phyloP scores from a whole-genome alignment of 805 yeast genomes.

The Suhomyces emberorum region DNA sequence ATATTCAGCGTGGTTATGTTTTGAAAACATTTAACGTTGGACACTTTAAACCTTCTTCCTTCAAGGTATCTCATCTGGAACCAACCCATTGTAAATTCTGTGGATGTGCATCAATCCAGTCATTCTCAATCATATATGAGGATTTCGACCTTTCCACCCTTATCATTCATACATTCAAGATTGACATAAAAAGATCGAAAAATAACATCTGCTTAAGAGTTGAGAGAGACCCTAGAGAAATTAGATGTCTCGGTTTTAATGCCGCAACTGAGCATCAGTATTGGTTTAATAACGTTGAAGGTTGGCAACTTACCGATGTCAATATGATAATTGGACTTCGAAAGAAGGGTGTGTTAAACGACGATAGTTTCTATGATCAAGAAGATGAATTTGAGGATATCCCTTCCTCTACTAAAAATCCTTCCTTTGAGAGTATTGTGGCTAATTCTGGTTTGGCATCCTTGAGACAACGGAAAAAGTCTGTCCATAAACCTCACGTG shows the following conservation, averaged over 20 bases:
- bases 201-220: constrained; percentile 81
- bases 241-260: constrained; percentile 83
- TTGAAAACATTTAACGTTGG: constrained; percentile 61
- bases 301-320: constrained; percentile 77
- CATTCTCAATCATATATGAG: constrained; percentile 71
- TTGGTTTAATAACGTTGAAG: constrained; percentile 64
- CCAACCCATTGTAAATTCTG: constrained; percentile 89
- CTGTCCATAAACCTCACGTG: neutral
- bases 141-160: constrained; percentile 54
- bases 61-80: constrained; percentile 74
- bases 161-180: constrained; percentile 69
- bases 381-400: constrained; percentile 4
- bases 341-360: constrained; percentile 25
- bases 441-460: constrained; percentile 16
- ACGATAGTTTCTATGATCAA: constrained; percentile 17
- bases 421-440: constrained; percentile 4
- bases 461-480: constrained; percentile 15
- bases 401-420: neutral
- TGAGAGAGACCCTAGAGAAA: constrained; percentile 90
- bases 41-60: constrained; percentile 54
- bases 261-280: constrained; percentile 67
- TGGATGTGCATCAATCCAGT: constrained; percentile 78
- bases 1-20: constrained; percentile 73
- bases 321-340: constrained; percentile 66
- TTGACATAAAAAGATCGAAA: constrained; percentile 66